These are phyloP conservation scores for Penicillium herquei DNA, from an alignment of 495 filamentous ascomycete genomes.

Conservation along the genomic window DNA sequence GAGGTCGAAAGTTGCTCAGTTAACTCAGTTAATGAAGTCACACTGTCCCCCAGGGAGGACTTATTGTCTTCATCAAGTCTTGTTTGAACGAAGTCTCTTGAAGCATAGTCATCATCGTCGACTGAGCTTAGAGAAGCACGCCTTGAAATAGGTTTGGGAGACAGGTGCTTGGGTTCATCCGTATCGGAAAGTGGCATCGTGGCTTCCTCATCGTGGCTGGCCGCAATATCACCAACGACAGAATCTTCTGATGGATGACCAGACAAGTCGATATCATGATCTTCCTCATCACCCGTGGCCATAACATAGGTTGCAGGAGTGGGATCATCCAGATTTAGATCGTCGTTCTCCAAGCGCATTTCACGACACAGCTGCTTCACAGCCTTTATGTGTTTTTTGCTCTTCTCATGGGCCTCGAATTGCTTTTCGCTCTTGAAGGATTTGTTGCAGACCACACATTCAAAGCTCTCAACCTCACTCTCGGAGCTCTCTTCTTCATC, in stretches of 20 bases:
- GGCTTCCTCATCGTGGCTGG: not conserved
- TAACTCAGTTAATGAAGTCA: constrained; percentile 15
- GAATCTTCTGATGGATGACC: not conserved
- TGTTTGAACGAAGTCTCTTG: constrained; percentile 43
- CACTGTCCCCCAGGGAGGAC: not conserved
- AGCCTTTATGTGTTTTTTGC: constrained; percentile 90
- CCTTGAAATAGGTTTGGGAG: not conserved
- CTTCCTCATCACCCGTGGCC: not conserved
- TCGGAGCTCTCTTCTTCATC: constrained; percentile 59
- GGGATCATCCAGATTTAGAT: constrained; percentile 26
- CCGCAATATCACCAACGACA: not conserved
- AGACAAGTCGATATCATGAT: not conserved
- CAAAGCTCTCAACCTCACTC: constrained; percentile 59
- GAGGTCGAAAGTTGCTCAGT: constrained; percentile 24
- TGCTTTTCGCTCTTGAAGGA: constrained; percentile 92
- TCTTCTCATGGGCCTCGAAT: constrained; percentile 89
- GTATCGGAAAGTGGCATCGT: too few species aligned
- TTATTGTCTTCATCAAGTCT: constrained; percentile 18
- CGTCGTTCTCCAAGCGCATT: constrained; percentile 75
- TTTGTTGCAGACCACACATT: constrained; percentile 92
- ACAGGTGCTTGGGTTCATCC: not conserved
- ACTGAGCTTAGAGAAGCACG: not conserved
- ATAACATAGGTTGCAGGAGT: not conserved
- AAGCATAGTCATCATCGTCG: constrained; percentile 46
- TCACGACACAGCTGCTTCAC: constrained; percentile 73